Evolutionary conservation across 805 yeast species (phyloP), one percentile per base, ranked within the genome.

Genomic region (Metschnikowia cerradonensis): DNA sequence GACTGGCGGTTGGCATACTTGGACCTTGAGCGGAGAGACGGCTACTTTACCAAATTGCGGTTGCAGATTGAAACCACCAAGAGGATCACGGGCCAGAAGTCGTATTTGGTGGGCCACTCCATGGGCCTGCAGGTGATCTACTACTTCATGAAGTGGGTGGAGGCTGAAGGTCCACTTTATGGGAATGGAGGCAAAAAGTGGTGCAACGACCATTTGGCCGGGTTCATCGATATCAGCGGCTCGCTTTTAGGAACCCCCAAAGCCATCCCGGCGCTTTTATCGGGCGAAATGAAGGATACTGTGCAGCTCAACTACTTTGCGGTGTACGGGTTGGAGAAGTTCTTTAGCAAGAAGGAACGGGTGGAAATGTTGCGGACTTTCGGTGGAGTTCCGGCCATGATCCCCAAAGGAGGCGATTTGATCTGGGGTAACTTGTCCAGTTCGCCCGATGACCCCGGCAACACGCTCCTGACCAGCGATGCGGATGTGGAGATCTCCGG

Each of bases 251-350:
- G 99, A 3, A 90, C 98, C 0, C 99, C 99, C 2, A 94, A 94
- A 65, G 87, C 96, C 1, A 80, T 90, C 19, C 89, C 95, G 0
- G 97, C 97, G 0, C 72, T 94, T 52, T 67, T 94, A n/a, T 88
- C 96, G 14, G 99, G 99, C 14, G 99, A 94, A 69, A 94, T 94
- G 98, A 89, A 84, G 66, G 99, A 94, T 67, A 94, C 99, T 0
- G 95, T 95, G 31, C 96, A 92, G 62, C 74, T 94, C 65, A 94
- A 94, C 66, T 86, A 94, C 3, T 70, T 92, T 53, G 99, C 98
- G 0, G 90, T 92, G 56, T 90, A 88, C 62, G 99, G 97, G 1
- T 77, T 94, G 50, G 99, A 94, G 64, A 90, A 88, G 70, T 94
- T 94, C 68, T 90, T 94, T 67, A 86, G 94, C 47, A 80, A 96